Evolutionary conservation across 1,284 basidiomycete species (phyloP), one percentile per base, ranked within the genome.

Genomic region (Prillingera fragicola): DNA sequence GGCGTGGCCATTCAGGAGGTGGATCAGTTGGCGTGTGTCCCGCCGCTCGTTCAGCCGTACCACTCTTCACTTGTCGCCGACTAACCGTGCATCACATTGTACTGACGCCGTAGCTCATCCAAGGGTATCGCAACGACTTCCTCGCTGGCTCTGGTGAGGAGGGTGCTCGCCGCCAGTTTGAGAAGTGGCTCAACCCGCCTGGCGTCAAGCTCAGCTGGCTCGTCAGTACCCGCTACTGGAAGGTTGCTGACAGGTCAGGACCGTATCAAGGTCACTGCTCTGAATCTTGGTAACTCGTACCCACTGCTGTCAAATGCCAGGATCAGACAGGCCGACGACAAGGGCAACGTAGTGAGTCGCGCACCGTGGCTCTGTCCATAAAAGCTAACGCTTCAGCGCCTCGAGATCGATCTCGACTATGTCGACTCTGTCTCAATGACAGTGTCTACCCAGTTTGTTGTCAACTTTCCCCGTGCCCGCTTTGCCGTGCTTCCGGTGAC

Each of bases 351-450:
- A 33, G 75, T 76, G 37, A 53, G 73, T 59, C 29, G n/a, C 12
- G 2, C 18, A 26, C 17, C 10, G 8, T 23, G 22, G 7, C 17
- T 12, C 15, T 25, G 19, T 8, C 14, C 3, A 17, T n/a, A 24
- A 4, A 26, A 14, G n/a, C 12, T 46, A 24, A 35, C 21, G n/a
- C 4, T 24, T 9, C 50, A 74, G 73, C 66, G 76, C 34, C 73
- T 77, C 34, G 77, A 80, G 59, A 67, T 78, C 18, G 77, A 79
- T 52, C 53, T 80, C 28, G 77, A 78, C 57, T 79, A 78, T 53
- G 59, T 66, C 12, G 78, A 80, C 55, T 69, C 71, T 8, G 63
- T 78, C 24, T 72, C 73, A 5, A 62, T 80, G 5, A 70, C 74
- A 5, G 65, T 80, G 26, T 74, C 77, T 12, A 80, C 78, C 0